These are phyloP conservation scores for Leccinum subfulvum DNA, from an alignment of 1,284 basidiomycete species.

Conservation along the genomic window DNA sequence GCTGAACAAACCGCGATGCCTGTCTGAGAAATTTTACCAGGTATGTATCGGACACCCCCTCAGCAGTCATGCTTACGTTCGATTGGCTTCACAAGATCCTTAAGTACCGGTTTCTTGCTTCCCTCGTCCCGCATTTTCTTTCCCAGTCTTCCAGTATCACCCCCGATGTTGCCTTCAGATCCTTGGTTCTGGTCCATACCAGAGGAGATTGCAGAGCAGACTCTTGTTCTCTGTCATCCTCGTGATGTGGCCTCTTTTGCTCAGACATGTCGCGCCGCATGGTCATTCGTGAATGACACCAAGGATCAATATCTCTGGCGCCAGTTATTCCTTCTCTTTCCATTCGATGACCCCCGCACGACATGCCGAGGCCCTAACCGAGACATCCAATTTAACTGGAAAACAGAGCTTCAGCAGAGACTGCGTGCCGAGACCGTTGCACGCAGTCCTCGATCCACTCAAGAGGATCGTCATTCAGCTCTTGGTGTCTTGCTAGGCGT, in stretches of 20 bases:
- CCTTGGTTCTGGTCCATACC: slow-evolving; percentile 41
- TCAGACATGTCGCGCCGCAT: slow-evolving; percentile 47
- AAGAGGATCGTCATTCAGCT: slow-evolving; percentile 35
- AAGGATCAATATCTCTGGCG: slow-evolving; percentile 64
- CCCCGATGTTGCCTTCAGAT: slow-evolving; percentile 9
- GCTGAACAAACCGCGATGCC: neutral
- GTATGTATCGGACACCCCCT: neutral
- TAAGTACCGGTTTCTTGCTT: neutral
- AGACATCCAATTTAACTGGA: slow-evolving; percentile 37
- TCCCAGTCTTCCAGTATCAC: neutral
- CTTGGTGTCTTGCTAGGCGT: slow-evolving; percentile 45
- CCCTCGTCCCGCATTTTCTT: neutral
- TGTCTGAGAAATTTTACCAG: neutral
- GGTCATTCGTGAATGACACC: slow-evolving; percentile 46
- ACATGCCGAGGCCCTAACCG: slow-evolving; percentile 18
- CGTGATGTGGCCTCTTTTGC: slow-evolving; percentile 56
- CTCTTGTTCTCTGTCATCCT: slow-evolving; percentile 52
- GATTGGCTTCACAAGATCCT: neutral
- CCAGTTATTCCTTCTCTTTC: slow-evolving; percentile 50
- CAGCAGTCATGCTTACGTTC: slow-evolving; percentile 1
- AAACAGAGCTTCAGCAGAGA: slow-evolving; percentile 38
- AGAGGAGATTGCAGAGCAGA: slow-evolving; percentile 54
- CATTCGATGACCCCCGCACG: slow-evolving; percentile 60
- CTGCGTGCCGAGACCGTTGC: slow-evolving; percentile 40
- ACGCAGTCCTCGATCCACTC: slow-evolving; percentile 22